These are phyloP conservation scores for Lichina pygmaea DNA, from an alignment of 495 filamentous ascomycete species.

Conservation along the genomic window DNA sequence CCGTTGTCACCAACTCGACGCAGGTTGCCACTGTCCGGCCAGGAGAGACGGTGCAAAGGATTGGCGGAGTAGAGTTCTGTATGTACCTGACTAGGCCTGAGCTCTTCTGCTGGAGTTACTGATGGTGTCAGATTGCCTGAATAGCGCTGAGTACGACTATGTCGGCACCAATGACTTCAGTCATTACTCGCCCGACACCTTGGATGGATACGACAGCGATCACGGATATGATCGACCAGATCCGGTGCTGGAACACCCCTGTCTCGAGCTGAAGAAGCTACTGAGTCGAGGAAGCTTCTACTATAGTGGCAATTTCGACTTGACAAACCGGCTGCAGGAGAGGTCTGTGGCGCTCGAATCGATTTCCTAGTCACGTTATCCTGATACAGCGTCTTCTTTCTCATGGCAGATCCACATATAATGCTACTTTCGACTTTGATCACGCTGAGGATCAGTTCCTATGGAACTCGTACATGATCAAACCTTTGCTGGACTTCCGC, in stretches of 20 bases:
- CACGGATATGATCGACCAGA: slow-evolving; percentile 38
- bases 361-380: background rate
- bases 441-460: slow-evolving; percentile 71
- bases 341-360: slow-evolving; percentile 23
- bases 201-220: slow-evolving; percentile 20
- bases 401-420: slow-evolving; percentile 19
- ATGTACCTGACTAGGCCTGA: slow-evolving; percentile 6
- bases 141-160: slow-evolving; percentile 54
- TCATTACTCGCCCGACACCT: slow-evolving; percentile 21
- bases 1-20: slow-evolving; percentile 54
- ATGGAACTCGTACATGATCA: slow-evolving; percentile 97
- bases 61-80: slow-evolving; percentile 72
- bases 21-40: slow-evolving; percentile 62
- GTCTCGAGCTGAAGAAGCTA: slow-evolving; percentile 67
- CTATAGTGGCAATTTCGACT: slow-evolving; percentile 88
- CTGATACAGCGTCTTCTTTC: background rate
- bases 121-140: slow-evolving; percentile 43
- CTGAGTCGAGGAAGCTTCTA: slow-evolving; percentile 91
- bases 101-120: background rate
- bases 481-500: slow-evolving; percentile 68
- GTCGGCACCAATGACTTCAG: slow-evolving; percentile 33
- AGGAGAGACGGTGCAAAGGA: slow-evolving; percentile 67
- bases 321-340: slow-evolving; percentile 81
- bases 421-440: slow-evolving; percentile 45
- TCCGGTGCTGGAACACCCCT: slow-evolving; percentile 54